phyloP scores from a whole-genome alignment of 2,329 filamentous ascomycete species.

The Fusarium paranaense region DNA sequence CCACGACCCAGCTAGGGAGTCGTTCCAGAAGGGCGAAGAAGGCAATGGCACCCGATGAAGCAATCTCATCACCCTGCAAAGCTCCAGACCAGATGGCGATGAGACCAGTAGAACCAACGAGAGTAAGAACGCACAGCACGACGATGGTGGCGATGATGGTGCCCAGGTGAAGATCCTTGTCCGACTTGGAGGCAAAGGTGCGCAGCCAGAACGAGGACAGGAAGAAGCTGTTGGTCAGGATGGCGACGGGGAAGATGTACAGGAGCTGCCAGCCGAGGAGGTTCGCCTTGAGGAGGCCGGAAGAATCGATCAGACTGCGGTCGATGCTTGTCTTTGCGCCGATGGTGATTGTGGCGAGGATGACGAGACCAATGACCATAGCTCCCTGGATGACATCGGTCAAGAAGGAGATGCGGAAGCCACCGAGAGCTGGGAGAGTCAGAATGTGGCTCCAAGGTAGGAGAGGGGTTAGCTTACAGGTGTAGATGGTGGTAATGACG shows the following conservation, averaged over 20 bases:
- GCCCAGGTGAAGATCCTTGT: conserved; percentile 82
- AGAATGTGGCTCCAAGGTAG: neutral
- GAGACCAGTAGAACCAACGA: conserved; percentile 79
- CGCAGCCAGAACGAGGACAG: conserved; percentile 87
- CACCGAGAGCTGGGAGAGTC: conserved; percentile 73
- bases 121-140: conserved; percentile 76
- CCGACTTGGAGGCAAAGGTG: conserved; percentile 82
- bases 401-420: conserved; percentile 85
- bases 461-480: conserved; percentile 64
- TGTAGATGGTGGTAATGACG: conserved; percentile 83
- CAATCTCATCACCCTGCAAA: conserved; percentile 68
- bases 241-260: conserved; percentile 84
- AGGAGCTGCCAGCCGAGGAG: conserved; percentile 87
- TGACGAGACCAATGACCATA: conserved; percentile 80
- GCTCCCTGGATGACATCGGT: conserved; percentile 85
- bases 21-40: conserved; percentile 81
- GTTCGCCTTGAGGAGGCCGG: conserved; percentile 74
- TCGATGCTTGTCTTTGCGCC: conserved; percentile 81
- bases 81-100: conserved; percentile 84
- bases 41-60: conserved; percentile 71
- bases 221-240: conserved; percentile 89
- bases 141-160: conserved; percentile 74
- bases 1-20: conserved; percentile 84
- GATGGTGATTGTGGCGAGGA: conserved; percentile 82
- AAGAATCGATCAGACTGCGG: conserved; percentile 73